Evolutionary conservation across 805 yeast species (phyloP), one percentile per base, ranked within the genome.

Genomic region (Teunomyces lycoperdinae): DNA sequence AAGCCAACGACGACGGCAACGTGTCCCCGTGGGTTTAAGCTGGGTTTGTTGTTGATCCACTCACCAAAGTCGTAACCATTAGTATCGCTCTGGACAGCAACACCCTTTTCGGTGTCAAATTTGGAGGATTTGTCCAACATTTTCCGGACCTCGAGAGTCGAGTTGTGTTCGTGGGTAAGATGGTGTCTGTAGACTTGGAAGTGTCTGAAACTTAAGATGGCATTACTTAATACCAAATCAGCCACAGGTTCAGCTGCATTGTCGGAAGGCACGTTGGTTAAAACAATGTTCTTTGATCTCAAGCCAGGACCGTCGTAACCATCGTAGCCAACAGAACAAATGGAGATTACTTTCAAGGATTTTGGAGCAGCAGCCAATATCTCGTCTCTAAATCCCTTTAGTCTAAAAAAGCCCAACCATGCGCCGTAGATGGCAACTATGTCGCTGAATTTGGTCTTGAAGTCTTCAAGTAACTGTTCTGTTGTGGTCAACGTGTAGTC

Each of bases 241-340:
- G 91, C 87, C 26, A 87, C 95, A 11, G 86, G 84, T 35, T 73
- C 79, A 1, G 87, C 80, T 0, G 85, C 81, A 67, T 61, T 87
- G 78, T 47, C 59, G 20, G 73, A 60, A 1, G 78, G 76, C 20
- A 82, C 83, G 58, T 87, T 84, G 50, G 87, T 79, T 50, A 87
- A 70, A 6, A 67, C 57, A 26, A 87, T 78, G 10, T 76, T 77
- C 38, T 64, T 61, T 9, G 61, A 55, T 5, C 63, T 58, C 66
- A 83, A 62, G 1, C 63, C 66, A 0, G 57, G 64, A 0, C 73
- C 64, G 56, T 81, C 82, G 49, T 76, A 73, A 13, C 70, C 71
- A 50, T 82, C 84, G 55, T 67, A 69, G 0, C 88, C 88, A 11
- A 83, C 83, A 3, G 85, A 76, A 49, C 84, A 78, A 32, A 77